These are phyloP conservation scores for Ascochyta koolunga DNA, from an alignment of 2,329 filamentous ascomycete genomes.

Conservation along the genomic window DNA sequence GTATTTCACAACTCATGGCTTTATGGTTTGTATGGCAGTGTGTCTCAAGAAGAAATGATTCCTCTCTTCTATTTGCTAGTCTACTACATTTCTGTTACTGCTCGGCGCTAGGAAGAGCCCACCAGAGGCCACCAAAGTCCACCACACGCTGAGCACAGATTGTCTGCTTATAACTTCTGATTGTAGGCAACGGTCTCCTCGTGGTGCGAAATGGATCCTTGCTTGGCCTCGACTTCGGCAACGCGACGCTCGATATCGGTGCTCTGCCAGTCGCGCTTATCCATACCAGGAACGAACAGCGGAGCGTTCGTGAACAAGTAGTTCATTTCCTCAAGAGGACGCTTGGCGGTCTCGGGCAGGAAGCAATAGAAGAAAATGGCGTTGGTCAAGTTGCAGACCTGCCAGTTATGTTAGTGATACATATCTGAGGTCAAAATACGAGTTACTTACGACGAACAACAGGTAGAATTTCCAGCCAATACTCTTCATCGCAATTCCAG, in stretches of 20 bases:
- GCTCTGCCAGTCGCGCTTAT: slow-evolving; percentile 57
- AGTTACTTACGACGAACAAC: slow-evolving; percentile 60
- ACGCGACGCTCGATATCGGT: slow-evolving; percentile 66
- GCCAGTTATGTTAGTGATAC: background rate
- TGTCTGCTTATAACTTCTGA: slow-evolving; percentile 1
- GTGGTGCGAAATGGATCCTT: slow-evolving; percentile 29
- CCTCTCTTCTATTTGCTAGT: background rate
- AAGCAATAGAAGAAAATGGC: slow-evolving; percentile 71
- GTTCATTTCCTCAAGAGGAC: slow-evolving; percentile 72
- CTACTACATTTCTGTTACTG: background rate
- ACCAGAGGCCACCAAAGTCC: no score
- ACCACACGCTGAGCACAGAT: background rate
- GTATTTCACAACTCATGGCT: background rate
- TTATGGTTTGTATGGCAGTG: background rate
- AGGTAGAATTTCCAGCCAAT: slow-evolving; percentile 65
- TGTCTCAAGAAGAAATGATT: background rate
- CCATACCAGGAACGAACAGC: slow-evolving; percentile 65
- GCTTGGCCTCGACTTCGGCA: slow-evolving; percentile 63
- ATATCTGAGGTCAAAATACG: background rate
- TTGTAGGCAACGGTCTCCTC: slow-evolving; percentile 13
- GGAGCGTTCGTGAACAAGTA: slow-evolving; percentile 70
- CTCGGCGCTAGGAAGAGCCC: no score
- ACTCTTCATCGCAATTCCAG: slow-evolving; percentile 63
- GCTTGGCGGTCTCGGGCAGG: slow-evolving; percentile 68
- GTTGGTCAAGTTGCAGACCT: slow-evolving; percentile 71